A percentile compares a stretch with the other conserved stretches of the same genome.
Conservation (phyloP, 2,329 filamentous ascomycete genomes). For the Pseudogymnoascus sp. region DNA sequence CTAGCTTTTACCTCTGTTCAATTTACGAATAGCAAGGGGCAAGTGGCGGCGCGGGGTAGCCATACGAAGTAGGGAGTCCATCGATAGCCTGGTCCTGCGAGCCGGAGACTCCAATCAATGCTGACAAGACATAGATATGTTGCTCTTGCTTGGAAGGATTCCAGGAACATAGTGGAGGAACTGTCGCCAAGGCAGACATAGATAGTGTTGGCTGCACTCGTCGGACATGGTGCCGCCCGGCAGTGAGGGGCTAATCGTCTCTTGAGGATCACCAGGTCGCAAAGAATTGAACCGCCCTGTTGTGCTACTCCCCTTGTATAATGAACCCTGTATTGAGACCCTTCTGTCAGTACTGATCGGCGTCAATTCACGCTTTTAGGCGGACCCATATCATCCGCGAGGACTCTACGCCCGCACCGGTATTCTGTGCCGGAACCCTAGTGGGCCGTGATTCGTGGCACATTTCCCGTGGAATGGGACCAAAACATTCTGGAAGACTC, state of each 20-base stretch:
- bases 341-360: not conserved
- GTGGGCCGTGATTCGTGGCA: not conserved
- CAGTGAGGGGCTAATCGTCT: not conserved
- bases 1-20: slow-evolving; percentile 52
- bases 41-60: slow-evolving; percentile 53
- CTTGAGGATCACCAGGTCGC: slow-evolving; percentile 4
- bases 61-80: slow-evolving; percentile 49
- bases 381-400: slow-evolving; percentile 5
- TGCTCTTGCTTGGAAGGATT: slow-evolving; percentile 29
- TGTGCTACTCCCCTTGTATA: not conserved
- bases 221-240: not conserved
- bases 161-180: slow-evolving; percentile 28
- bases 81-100: slow-evolving; percentile 2
- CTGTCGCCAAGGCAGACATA: slow-evolving; percentile 21
- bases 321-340: slow-evolving; percentile 4
- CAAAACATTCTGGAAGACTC: slow-evolving; percentile 9
- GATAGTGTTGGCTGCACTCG: slow-evolving; percentile 1
- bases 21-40: slow-evolving; percentile 50
- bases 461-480: not conserved
- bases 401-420: not conserved
- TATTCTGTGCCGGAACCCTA: slow-evolving; percentile 8
- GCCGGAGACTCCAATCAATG: not conserved
- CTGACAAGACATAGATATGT: slow-evolving; percentile 25
- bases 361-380: not conserved
- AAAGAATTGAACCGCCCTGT: not conserved